Evolutionary conservation across 2,329 filamentous ascomycete species (phyloP).

Genomic region (Beauveria pseudobassiana): DNA sequence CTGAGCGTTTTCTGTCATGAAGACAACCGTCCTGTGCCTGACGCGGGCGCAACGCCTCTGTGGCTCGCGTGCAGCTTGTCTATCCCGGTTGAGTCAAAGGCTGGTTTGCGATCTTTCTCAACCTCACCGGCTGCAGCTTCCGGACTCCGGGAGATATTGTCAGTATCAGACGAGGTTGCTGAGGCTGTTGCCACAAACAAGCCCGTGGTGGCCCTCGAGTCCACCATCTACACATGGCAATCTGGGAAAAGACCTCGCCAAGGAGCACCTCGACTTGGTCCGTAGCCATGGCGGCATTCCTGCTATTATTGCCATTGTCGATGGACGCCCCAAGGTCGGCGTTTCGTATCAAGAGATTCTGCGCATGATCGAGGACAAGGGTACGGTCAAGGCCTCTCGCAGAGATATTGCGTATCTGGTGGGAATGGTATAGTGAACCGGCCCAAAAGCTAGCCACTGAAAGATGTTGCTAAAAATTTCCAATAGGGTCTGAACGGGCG

Average conservation of each 20-base stretch:
- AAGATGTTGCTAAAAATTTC: neutral
- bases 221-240: slow-evolving; percentile 96
- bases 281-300: slow-evolving; percentile 76
- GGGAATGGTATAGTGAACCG: slow-evolving; percentile 53
- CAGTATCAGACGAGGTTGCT: slow-evolving; percentile 73
- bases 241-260: slow-evolving; percentile 61
- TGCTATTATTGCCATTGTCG: slow-evolving; percentile 82
- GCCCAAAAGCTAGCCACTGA: neutral
- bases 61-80: neutral
- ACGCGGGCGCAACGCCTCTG: neutral
- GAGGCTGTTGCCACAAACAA: slow-evolving; percentile 66
- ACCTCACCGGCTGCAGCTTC: slow-evolving; percentile 12
- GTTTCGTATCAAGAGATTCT: slow-evolving; percentile 64
- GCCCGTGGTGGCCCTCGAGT: slow-evolving; percentile 88
- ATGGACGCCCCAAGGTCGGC: slow-evolving; percentile 77
- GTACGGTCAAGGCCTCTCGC: slow-evolving; percentile 76
- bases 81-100: neutral
- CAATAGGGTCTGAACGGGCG: slow-evolving; percentile 55
- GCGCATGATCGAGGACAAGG: slow-evolving; percentile 58
- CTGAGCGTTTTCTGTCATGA: neutral
- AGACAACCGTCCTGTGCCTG: neutral
- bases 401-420: slow-evolving; percentile 78
- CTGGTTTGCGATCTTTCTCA: neutral
- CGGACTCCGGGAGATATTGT: slow-evolving; percentile 43
- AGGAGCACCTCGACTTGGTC: slow-evolving; percentile 80